Conservation (phyloP, 2,329 filamentous ascomycete genomes). For the Achaetomium macrosporum region DNA sequence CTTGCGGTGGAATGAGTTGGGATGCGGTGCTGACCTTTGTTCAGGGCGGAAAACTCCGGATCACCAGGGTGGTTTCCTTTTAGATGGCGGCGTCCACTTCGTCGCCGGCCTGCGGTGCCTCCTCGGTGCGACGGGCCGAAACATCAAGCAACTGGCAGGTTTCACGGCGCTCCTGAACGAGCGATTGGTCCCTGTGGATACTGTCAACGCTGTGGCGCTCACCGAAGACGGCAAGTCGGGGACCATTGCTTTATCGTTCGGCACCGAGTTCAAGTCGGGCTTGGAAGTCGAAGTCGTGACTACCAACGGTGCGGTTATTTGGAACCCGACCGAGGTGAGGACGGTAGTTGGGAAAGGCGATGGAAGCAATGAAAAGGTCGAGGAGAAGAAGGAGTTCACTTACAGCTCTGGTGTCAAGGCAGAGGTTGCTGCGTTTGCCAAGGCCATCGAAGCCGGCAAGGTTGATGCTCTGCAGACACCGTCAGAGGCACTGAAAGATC, state of each 20-base stretch:
- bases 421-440: slow-evolving; percentile 29
- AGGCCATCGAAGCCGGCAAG: slow-evolving; percentile 23
- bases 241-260: slow-evolving; percentile 27
- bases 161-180: slow-evolving; percentile 49
- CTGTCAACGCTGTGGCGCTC: slow-evolving; percentile 49
- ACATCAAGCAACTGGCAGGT: slow-evolving; percentile 45
- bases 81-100: slow-evolving; percentile 72
- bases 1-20: background rate
- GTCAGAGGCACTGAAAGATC: slow-evolving; percentile 28
- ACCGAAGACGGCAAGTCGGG: slow-evolving; percentile 26
- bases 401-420: slow-evolving; percentile 25
- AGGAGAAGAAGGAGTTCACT: slow-evolving; percentile 21
- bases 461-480: slow-evolving; percentile 26
- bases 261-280: slow-evolving; percentile 28
- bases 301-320: slow-evolving; percentile 27
- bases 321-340: slow-evolving; percentile 22
- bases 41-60: slow-evolving; percentile 60
- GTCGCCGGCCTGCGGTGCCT: slow-evolving; percentile 57
- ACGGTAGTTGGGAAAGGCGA: slow-evolving; percentile 11
- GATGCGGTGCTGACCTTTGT: background rate
- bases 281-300: slow-evolving; percentile 27
- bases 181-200: slow-evolving; percentile 61
- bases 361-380: slow-evolving; percentile 11
- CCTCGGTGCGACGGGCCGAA: slow-evolving; percentile 42
- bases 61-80: slow-evolving; percentile 69